Base-by-base conservation (phyloP, 176 grass and related monocot genomes). In the Miscanthus lutarioriparius region DNA sequence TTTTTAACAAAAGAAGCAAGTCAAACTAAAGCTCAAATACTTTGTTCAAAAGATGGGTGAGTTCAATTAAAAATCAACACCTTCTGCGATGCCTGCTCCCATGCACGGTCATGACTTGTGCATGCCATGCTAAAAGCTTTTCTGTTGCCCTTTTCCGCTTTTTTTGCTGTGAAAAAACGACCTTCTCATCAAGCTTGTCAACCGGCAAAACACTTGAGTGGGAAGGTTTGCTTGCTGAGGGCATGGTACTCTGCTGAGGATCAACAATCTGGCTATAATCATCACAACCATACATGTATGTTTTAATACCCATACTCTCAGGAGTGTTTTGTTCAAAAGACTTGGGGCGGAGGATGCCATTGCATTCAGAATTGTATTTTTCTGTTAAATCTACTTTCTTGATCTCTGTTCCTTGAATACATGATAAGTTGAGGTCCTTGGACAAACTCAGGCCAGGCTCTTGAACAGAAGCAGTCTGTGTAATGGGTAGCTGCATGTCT, bases 121-220 rank as follows among this genome's bases (percentile, higher is more conserved):
- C 48, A 70, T 75, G 68, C 80, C 75, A 90, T 8, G 84, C n/a
- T 87, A 87, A 68, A 74, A 83, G 80, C 62, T 61, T 47, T 68
- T 22, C 4, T 39, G 64, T 64, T 77, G 80, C 40, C 26, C 80
- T 87, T 87, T 80, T 90, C 48, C 80, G 80, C 51, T 87, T 90
- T 39, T 75, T 90, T 63, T 67, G 48, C 47, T 7, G n/a, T 74
- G 75, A 75, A 80, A 32, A 75, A 80, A 32, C 33, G 23, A 83
- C 61, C 63, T 83, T 79, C 10, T 19, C 68, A 62, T 70, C 28
- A 12, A 80, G 79, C 38, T 75, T 90, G 6, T 47, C 45, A 74
- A 48, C 17, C 15, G 45, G 67, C 38, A 71, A 74, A 37, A 20
- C n/a, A 61, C 14, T 73, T 15, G 66, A 39, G 20, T n/a, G 1